phyloP scores from a whole-genome alignment of 2,329 filamentous ascomycete genomes.

The Clonostachys solani region DNA sequence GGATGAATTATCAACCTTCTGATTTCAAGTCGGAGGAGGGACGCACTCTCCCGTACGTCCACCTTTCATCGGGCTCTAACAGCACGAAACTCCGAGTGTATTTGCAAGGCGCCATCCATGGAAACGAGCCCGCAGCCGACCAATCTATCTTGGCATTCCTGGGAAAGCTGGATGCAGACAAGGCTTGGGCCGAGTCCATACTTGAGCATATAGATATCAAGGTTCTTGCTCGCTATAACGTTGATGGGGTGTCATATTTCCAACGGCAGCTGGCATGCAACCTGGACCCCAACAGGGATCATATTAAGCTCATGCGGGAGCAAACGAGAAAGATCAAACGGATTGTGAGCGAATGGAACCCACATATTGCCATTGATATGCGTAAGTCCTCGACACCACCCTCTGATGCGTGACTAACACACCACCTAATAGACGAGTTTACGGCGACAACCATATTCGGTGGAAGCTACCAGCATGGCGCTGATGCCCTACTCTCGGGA shows the following conservation, averaged over 20 bases:
- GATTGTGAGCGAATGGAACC: conserved; percentile 11
- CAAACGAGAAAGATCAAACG: conserved; percentile 17
- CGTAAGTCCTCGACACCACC: conserved; percentile 5
- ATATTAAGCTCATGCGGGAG: conserved; percentile 14
- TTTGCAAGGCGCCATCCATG: conserved; percentile 18
- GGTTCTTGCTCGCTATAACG: conserved; percentile 19
- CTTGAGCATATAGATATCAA: conserved; percentile 18
- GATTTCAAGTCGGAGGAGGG: conserved; percentile 19
- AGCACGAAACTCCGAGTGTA: conserved; percentile 14
- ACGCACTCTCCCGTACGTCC: conserved; percentile 7
- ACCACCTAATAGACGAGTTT: conserved; percentile 9
- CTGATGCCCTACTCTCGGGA: conserved; percentile 15
- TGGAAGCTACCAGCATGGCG: conserved; percentile 12
- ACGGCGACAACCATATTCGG: conserved; percentile 15
- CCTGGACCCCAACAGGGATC: conserved; percentile 18
- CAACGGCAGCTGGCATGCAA: conserved; percentile 16
- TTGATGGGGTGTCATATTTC: conserved; percentile 18
- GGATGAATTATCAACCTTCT: conserved; percentile 16
- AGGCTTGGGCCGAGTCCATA: conserved; percentile 13
- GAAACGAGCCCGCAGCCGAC: conserved; percentile 18
- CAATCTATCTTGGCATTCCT: conserved; percentile 15
- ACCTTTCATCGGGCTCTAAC: conserved; percentile 3
- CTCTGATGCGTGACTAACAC: background rate
- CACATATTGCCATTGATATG: conserved; percentile 16
- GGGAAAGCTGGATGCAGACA: conserved; percentile 17